phyloP scores from a whole-genome alignment of 2,329 filamentous ascomycete species.

The Penicillium sp. region DNA sequence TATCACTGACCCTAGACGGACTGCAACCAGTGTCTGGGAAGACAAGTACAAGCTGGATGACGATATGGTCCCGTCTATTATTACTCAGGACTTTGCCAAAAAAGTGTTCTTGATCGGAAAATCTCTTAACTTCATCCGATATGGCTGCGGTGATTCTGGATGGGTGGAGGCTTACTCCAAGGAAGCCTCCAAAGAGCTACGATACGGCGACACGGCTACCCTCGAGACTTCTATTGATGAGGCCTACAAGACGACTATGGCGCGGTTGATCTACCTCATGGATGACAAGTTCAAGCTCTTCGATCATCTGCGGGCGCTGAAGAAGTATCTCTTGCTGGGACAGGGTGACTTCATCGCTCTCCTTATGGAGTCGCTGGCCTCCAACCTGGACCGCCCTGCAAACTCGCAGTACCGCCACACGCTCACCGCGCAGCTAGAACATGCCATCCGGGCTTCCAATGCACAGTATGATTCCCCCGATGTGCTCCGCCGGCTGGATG shows the following conservation, averaged over 20 bases:
- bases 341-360: conserved; percentile 97
- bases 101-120: conserved; percentile 98
- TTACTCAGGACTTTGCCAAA: conserved; percentile 89
- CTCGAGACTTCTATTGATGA: conserved; percentile 94
- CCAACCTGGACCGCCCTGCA: conserved; percentile 92
- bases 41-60: conserved; percentile 91
- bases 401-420: conserved; percentile 96
- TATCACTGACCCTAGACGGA: conserved; percentile 54
- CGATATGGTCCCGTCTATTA: conserved; percentile 89
- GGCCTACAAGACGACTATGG: conserved; percentile 98
- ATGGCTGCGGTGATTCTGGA: conserved; percentile 88
- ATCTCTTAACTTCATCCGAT: conserved; percentile 95
- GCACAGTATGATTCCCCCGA: conserved; percentile 94
- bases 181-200: conserved; percentile 85
- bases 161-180: conserved; percentile 98
- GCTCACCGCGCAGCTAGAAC: conserved; percentile 94
- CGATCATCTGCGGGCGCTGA: conserved; percentile 87
- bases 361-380: conserved; percentile 93
- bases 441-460: conserved; percentile 95
- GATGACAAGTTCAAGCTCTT: conserved; percentile 93
- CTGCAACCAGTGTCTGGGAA: conserved; percentile 91
- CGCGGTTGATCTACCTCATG: conserved; percentile 90
- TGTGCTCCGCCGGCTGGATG: conserved; percentile 87
- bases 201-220: conserved; percentile 90
- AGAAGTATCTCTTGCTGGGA: conserved; percentile 91